Evolutionary conservation across 352 stramenopile genomes (phyloP).

Genomic region (Phytophthora tubulina): DNA sequence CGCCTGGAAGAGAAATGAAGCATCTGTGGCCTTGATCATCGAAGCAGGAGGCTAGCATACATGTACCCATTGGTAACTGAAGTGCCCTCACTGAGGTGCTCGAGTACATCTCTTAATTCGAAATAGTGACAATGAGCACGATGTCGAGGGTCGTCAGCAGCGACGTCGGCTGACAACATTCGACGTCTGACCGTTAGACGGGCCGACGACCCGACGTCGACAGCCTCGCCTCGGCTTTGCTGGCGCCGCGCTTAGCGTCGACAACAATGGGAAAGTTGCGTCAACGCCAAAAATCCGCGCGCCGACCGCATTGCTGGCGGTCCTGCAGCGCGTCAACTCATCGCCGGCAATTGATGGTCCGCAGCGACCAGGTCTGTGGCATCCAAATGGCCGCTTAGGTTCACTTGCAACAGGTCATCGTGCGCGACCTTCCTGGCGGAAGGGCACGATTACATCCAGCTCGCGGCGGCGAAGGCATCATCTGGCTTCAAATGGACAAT

Average conservation of each 20-base stretch:
- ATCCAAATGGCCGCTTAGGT: background rate
- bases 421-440: background rate
- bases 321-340: background rate
- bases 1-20: too few species aligned
- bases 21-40: too few species aligned
- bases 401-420: background rate
- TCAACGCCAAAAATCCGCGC: slow-evolving; percentile 26
- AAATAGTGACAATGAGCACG: too few species aligned
- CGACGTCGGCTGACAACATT: too few species aligned
- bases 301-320: background rate
- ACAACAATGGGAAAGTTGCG: slow-evolving; percentile 28
- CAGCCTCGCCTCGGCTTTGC: slow-evolving; percentile 17
- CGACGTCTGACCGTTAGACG: too few species aligned
- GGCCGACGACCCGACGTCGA: too few species aligned
- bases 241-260: too few species aligned
- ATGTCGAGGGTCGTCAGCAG: too few species aligned
- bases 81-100: too few species aligned
- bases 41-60: too few species aligned
- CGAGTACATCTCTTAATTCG: too few species aligned
- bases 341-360: background rate
- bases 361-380: background rate
- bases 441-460: slow-evolving; percentile 14
- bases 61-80: too few species aligned
- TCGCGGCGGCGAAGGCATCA: background rate
- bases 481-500: background rate